Conservation (phyloP, 176 grass and related monocot genomes). For the Rhynchospora pubera region DNA sequence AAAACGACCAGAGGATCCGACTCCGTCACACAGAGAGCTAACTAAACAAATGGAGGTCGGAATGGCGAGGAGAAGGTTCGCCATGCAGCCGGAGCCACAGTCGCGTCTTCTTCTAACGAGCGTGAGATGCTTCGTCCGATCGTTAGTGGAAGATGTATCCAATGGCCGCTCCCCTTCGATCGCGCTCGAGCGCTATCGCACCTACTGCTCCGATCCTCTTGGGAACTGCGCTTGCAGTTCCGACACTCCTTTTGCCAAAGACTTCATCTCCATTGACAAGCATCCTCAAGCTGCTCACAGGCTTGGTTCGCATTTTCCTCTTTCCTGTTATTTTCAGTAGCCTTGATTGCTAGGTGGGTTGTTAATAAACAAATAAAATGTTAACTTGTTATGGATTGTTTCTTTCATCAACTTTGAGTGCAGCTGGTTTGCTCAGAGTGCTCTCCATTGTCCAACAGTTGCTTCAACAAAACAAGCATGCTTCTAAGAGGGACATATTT, state of each 20-base stretch:
- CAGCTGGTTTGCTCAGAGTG: slow-evolving; percentile 74
- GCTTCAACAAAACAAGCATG: slow-evolving; percentile 84
- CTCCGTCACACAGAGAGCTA: too few relatives aligned
- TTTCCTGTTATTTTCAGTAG: neutral
- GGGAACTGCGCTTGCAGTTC: slow-evolving; percentile 50
- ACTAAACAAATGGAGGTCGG: neutral
- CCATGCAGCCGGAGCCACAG: neutral
- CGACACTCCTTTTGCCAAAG: slow-evolving; percentile 51
- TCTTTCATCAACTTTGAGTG: slow-evolving; percentile 13
- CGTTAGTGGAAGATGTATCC: slow-evolving; percentile 36
- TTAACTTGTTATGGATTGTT: neutral
- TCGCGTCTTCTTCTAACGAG: neutral
- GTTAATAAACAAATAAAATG: too few relatives aligned
- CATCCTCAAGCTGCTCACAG: slow-evolving; percentile 47
- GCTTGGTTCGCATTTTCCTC: slow-evolving; percentile 27
- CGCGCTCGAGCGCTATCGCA: slow-evolving; percentile 60
- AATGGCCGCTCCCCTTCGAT: slow-evolving; percentile 45
- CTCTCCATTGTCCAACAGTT: slow-evolving; percentile 64
- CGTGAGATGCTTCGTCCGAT: slow-evolving; percentile 46
- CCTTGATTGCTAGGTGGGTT: neutral
- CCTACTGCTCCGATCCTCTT: slow-evolving; percentile 48
- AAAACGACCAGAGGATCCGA: too few relatives aligned
- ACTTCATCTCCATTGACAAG: slow-evolving; percentile 57
- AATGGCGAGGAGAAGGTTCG: neutral
- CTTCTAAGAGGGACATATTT: slow-evolving; percentile 87